Conservation (phyloP, 257 asterid species). For the Thymus quinquecostatus region DNA sequence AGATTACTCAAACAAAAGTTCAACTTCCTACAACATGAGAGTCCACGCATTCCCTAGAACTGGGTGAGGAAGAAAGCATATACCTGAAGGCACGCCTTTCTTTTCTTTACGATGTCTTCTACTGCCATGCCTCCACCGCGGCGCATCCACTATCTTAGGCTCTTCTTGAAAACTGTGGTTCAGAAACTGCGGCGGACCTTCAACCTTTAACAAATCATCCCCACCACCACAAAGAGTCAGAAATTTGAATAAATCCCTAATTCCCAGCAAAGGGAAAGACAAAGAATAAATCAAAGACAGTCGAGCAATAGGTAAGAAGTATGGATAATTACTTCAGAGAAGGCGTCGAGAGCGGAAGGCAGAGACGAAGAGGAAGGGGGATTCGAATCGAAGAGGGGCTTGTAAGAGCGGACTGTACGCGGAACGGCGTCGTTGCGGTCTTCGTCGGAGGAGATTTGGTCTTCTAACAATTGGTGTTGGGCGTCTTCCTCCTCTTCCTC, state of each 20-base stretch:
- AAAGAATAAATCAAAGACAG: neutral
- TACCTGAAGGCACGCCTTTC: slow-evolving; percentile 80
- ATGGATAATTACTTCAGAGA: slow-evolving; percentile 64
- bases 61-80: neutral
- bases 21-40: neutral
- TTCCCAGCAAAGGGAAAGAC: neutral
- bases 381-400: slow-evolving; percentile 70
- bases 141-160: slow-evolving; percentile 50
- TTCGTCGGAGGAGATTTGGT: slow-evolving; percentile 48
- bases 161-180: slow-evolving; percentile 68
- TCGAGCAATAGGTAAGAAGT: neutral
- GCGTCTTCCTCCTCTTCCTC: slow-evolving; percentile 57
- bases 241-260: slow-evolving; percentile 29
- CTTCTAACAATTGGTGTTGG: slow-evolving; percentile 24
- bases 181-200: slow-evolving; percentile 92
- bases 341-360: slow-evolving; percentile 89
- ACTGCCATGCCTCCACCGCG: slow-evolving; percentile 63
- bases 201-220: slow-evolving; percentile 50
- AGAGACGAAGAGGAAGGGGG: slow-evolving; percentile 73
- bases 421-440: slow-evolving; percentile 44
- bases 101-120: slow-evolving; percentile 62
- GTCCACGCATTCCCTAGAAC: neutral
- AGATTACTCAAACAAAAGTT: neutral
- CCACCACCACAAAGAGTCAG: neutral
- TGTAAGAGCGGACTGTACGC: slow-evolving; percentile 50